Evolutionary conservation across 2,329 filamentous ascomycete species (phyloP), one percentile per base, ranked within the genome.

Genomic region (Fusarium nygamai): DNA sequence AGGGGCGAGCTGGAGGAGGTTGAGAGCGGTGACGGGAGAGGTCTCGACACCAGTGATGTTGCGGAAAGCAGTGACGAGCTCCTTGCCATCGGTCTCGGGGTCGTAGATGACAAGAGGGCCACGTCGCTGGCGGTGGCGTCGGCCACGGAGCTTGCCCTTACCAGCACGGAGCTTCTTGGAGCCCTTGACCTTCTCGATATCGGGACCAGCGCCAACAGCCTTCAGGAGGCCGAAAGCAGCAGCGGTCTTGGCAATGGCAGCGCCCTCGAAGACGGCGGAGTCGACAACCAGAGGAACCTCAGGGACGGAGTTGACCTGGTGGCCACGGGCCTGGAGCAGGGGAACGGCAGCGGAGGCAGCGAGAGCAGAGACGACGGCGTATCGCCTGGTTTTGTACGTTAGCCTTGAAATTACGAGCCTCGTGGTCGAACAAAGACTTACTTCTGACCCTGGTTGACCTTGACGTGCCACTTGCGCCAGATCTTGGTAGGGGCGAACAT

Each of bases 401-500:
- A 81, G 76, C 66, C 38, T 59, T 48, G 39, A 17, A 44, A 13
- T 27, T 58, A 43, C 19, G 38, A 53, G 29, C 22, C 31, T 14
- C 3, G 16, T 16, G 51, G 50, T 41, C 22, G 17, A 12, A 50
- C 31, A 53, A 63, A 36, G 10, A 86, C 91, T 87, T 85, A 95
- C 94, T 96, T 98, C 92, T 99, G 96, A 87, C 93, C 93, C 87
- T 97, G 92, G 92, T 97, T 98, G 92, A 99, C 92, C 95, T 98
- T 98, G 91, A 98, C 91, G 91, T 99, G 96, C 97, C 96, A 99
- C 91, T 98, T 98, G 87, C 96, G 92, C 97, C 96, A 99, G 89
- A 98, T 93, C 93, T 99, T 99, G 88, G 96, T 99, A 80, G 96
- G 96, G 81, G 96, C 96, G 89, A 99, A 99, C 96, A 99, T 99